Evolutionary conservation across 352 stramenopile species (phyloP).

Genomic region (Lagenidium sp.): DNA sequence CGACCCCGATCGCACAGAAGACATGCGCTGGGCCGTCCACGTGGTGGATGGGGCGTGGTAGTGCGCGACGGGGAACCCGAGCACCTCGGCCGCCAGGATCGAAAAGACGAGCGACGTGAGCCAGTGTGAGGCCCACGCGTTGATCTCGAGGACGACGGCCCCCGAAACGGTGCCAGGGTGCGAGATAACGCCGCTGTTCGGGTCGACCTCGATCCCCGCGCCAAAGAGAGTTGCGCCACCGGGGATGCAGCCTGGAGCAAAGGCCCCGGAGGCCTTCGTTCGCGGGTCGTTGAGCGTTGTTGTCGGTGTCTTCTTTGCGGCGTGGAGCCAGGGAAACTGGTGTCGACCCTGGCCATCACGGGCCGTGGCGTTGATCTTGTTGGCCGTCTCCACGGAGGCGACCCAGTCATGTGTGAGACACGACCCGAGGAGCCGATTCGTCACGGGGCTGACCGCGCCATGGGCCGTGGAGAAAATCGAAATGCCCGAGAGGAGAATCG

Average conservation of each 20-base stretch:
- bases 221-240: background rate
- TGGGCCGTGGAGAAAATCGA: too few relatives aligned
- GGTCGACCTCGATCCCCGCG: conserved; percentile 5
- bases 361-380: background rate
- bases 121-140: conserved; percentile 24
- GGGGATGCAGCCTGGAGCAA: background rate
- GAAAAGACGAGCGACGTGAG: conserved; percentile 30
- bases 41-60: background rate
- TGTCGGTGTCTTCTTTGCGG: conserved; percentile 5
- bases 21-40: conserved; percentile 4
- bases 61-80: conserved; percentile 13
- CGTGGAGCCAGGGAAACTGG: conserved; percentile 11
- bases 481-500: too few relatives aligned
- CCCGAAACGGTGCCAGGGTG: conserved; percentile 15
- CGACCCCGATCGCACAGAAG: background rate
- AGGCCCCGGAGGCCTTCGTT: background rate
- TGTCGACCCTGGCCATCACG: conserved; percentile 1
- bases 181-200: conserved; percentile 1
- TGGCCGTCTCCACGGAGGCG: conserved; percentile 1
- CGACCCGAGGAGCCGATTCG: conserved; percentile 11
- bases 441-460: too few relatives aligned
- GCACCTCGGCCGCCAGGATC: conserved; percentile 22
- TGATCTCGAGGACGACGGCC: conserved; percentile 34
- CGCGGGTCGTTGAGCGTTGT: conserved; percentile 8
- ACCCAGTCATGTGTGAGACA: conserved; percentile 19